Evolutionary conservation across 331 rosid species (phyloP).

Genomic region (Phaseolus coccineus): DNA sequence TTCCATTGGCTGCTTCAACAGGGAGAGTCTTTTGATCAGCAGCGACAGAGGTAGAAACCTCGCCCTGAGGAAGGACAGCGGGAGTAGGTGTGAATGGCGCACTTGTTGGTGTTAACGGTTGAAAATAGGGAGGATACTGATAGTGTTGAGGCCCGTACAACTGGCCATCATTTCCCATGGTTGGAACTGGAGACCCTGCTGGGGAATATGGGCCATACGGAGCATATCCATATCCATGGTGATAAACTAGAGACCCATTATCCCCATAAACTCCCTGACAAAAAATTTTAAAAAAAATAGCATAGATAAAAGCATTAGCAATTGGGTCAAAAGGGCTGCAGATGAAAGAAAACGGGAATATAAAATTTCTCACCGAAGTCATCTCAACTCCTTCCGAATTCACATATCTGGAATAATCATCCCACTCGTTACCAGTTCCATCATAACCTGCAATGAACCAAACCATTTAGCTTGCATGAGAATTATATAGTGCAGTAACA

Average conservation of each 20-base stretch:
- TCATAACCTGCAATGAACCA: slow-evolving; percentile 60
- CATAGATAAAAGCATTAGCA: background rate
- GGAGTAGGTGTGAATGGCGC: slow-evolving; percentile 74
- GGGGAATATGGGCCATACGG: slow-evolving; percentile 88
- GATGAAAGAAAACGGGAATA: no score
- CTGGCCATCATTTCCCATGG: slow-evolving; percentile 95
- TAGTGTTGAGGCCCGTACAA: slow-evolving; percentile 97
- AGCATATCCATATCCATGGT: slow-evolving; percentile 90
- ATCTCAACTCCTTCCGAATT: slow-evolving; percentile 89
- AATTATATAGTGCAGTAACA: background rate
- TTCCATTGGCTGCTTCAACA: slow-evolving; percentile 69
- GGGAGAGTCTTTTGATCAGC: slow-evolving; percentile 78
- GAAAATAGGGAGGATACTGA: slow-evolving; percentile 95
- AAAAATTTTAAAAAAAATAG: background rate
- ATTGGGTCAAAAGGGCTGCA: background rate
- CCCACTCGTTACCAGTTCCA: slow-evolving; percentile 80
- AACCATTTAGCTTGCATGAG: background rate
- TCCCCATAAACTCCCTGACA: slow-evolving; percentile 91
- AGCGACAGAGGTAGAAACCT: slow-evolving; percentile 69
- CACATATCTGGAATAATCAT: slow-evolving; percentile 77
- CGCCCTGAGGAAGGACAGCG: slow-evolving; percentile 66
- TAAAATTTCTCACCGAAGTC: slow-evolving; percentile 65
- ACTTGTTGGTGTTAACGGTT: slow-evolving; percentile 81
- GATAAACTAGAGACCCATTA: slow-evolving; percentile 86
- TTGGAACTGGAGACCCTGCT: slow-evolving; percentile 91